Evolutionary conservation across 2,329 filamentous ascomycete genomes (phyloP).

Genomic region (Nothomitra cinnamomea): DNA sequence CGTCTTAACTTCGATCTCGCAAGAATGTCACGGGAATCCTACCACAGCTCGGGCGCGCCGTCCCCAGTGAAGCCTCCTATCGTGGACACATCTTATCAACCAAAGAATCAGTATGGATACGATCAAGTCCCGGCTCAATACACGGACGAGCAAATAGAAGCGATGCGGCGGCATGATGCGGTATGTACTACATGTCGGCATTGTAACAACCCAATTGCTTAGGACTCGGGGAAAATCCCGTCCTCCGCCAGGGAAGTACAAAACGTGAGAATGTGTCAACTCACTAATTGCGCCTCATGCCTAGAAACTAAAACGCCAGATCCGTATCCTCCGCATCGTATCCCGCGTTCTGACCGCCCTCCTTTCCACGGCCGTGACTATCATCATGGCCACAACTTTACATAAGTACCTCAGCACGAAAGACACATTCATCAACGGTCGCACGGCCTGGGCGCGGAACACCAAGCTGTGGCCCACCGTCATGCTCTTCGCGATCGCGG

Average conservation of each 20-base stretch:
- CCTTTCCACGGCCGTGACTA: conserved; percentile 20
- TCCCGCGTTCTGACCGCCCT: conserved; percentile 20
- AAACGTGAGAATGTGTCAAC: too few relatives aligned
- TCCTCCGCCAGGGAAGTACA: background rate
- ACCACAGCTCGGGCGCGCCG: background rate
- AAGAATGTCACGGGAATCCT: background rate
- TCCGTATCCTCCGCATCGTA: conserved; percentile 22
- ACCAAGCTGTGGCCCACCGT: conserved; percentile 24
- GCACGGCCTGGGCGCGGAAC: conserved; percentile 23
- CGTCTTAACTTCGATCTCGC: background rate
- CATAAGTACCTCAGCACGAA: conserved; percentile 22
- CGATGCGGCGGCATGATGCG: background rate
- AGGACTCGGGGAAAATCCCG: background rate
- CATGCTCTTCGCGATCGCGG: conserved; percentile 22
- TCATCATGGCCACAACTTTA: conserved; percentile 22
- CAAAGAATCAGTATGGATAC: background rate
- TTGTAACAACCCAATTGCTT: background rate
- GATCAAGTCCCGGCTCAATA: background rate
- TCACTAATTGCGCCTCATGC: background rate
- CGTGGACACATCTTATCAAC: background rate
- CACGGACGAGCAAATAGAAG: background rate
- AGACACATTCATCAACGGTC: conserved; percentile 16
- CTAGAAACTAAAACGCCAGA: conserved; percentile 19
- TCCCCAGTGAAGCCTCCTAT: background rate
- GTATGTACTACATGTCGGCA: background rate